A percentile compares a stretch with the other conserved stretches of the same genome.
phyloP scores from a whole-genome alignment of 2,329 filamentous ascomycete species.

The Hypoxylon sp. region DNA sequence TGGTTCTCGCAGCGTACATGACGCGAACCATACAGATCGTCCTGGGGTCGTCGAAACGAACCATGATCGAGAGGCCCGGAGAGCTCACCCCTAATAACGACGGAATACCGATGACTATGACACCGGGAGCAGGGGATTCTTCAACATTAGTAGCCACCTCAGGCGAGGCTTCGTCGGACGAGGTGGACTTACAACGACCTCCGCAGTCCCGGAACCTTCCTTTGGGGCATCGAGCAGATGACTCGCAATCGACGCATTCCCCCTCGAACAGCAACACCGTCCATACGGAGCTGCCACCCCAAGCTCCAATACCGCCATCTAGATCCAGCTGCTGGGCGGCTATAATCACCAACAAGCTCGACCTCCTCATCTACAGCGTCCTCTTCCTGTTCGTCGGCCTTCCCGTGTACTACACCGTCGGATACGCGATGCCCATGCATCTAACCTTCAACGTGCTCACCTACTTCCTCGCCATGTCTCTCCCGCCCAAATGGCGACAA shows the following conservation, averaged over 20 bases:
- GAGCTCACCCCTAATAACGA: slow-evolving; percentile 63
- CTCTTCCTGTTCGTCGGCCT: slow-evolving; percentile 67
- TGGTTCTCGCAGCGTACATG: slow-evolving; percentile 67
- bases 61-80: slow-evolving; percentile 65
- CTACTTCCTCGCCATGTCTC: slow-evolving; percentile 65
- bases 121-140: slow-evolving; percentile 37
- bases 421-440: slow-evolving; percentile 67
- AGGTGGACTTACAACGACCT: slow-evolving; percentile 36
- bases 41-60: slow-evolving; percentile 66
- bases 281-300: slow-evolving; percentile 52
- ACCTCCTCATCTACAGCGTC: slow-evolving; percentile 61
- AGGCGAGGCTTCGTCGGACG: slow-evolving; percentile 42
- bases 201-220: slow-evolving; percentile 30
- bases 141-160: slow-evolving; percentile 45
- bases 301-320: slow-evolving; percentile 61
- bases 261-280: slow-evolving; percentile 9
- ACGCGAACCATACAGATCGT: slow-evolving; percentile 67
- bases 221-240: slow-evolving; percentile 23
- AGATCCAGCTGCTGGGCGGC: slow-evolving; percentile 67
- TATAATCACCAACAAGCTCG: slow-evolving; percentile 61
- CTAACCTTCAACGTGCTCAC: slow-evolving; percentile 64
- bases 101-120: slow-evolving; percentile 62
- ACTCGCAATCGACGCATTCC: slow-evolving; percentile 9
- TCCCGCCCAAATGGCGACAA: slow-evolving; percentile 65
- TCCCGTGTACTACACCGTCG: slow-evolving; percentile 67